Base-by-base conservation (phyloP, 495 filamentous ascomycete species). In the Massariosphaeria phaeospora region DNA sequence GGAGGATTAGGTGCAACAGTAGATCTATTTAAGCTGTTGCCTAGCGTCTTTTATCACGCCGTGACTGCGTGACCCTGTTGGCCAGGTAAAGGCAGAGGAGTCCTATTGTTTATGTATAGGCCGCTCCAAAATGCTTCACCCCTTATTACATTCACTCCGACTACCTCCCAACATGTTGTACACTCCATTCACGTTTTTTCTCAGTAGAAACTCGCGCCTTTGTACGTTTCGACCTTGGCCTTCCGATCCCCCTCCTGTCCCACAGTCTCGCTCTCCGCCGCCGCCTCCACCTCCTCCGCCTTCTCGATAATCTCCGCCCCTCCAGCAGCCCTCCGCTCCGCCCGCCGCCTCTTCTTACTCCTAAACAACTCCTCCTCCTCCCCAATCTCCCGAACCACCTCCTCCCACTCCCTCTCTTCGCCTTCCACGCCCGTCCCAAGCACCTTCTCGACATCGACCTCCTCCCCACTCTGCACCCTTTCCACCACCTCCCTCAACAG, bases 341-440 rank as follows among this genome's bases (percentile, higher is more conserved):
- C 66, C 41, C 63, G 69, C 57, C 69, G 67, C 46, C 45, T 54
- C 55, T 61, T 69, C 47, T 63, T 67, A 29, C 70, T 66, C 38
- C 80, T 75, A 75, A 84, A 86, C 12, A 80, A 62, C 7, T 75
- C 73, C 61, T 94, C 85, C 62, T 90, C 89, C 25, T 79, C 75
- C 66, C 90, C 88, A 52, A 97, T 82, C 63, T 96, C 85, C 58
- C 75, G 81, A 31, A 97, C 63, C 1, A 94, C 88, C 63, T 94
- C 84, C 69, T 91, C 86, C 93, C 94, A 99, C 65, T 87, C 86
- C 63, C 76, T 72, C 68, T 97, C 93, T 68, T 80, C 79, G 57
- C 77, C 76, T 25, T 75, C 70, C 68, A 91, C 83, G 0, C 91
- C 89, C 1, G 88, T 86, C 7, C 93, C 93, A 49, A 99, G 64